These are phyloP conservation scores for Calonectria pteridis DNA, from an alignment of 2,329 filamentous ascomycete genomes.

Conservation along the genomic window DNA sequence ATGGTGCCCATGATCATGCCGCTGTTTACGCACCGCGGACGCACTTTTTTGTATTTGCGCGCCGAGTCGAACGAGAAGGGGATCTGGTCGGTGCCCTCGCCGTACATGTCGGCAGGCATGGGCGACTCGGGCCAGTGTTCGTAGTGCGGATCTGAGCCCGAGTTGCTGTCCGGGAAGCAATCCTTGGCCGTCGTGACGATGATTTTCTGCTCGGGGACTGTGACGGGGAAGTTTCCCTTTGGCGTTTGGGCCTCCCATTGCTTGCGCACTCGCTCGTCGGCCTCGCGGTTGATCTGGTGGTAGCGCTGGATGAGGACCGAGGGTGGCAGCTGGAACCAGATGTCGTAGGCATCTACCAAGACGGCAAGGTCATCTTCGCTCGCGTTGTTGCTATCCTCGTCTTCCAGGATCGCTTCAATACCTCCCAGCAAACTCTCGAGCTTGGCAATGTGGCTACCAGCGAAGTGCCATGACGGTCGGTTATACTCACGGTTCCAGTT, in stretches of 20 bases:
- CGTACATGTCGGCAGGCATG: constrained; percentile 50
- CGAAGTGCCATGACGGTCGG: constrained; percentile 52
- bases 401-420: constrained; percentile 46
- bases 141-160: constrained; percentile 52
- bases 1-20: constrained; percentile 54
- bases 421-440: constrained; percentile 50
- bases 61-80: constrained; percentile 47
- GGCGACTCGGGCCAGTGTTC: constrained; percentile 53
- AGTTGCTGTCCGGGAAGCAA: constrained; percentile 49
- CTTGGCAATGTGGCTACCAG: constrained; percentile 54
- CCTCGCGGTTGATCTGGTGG: constrained; percentile 51
- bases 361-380: constrained; percentile 50
- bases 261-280: constrained; percentile 44
- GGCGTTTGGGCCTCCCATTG: constrained; percentile 39
- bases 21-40: constrained; percentile 51
- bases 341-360: constrained; percentile 54
- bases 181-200: constrained; percentile 52
- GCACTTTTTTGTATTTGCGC: constrained; percentile 49
- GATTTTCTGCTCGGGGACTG: constrained; percentile 48
- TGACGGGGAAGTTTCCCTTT: constrained; percentile 44
- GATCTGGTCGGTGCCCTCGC: constrained; percentile 47
- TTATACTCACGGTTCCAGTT: constrained; percentile 56
- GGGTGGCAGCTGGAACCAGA: constrained; percentile 56
- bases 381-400: constrained; percentile 30
- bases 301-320: constrained; percentile 53